These are phyloP conservation scores for Neurospora tetrasperma DNA, from an alignment of 495 filamentous ascomycete genomes.

Conservation along the genomic window DNA sequence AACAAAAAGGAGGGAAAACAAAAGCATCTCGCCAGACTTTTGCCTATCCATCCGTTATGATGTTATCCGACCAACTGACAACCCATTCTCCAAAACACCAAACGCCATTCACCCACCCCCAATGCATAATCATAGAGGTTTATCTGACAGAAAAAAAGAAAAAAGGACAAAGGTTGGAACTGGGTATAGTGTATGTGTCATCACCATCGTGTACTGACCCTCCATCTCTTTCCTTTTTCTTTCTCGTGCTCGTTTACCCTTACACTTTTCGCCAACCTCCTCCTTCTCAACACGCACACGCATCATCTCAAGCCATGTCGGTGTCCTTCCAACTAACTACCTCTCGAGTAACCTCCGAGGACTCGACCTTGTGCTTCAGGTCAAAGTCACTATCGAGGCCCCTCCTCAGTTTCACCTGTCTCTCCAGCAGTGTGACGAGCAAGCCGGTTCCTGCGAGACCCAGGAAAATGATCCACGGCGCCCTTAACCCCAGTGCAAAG, in stretches of 20 bases:
- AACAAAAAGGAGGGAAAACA: neutral
- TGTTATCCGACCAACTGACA: neutral
- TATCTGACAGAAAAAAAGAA: neutral
- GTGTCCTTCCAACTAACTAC: neutral
- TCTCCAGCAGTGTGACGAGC: slow-evolving; percentile 24
- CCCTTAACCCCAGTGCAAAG: slow-evolving; percentile 7
- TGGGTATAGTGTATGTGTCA: neutral
- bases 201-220: neutral
- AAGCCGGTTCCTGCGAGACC: slow-evolving; percentile 12
- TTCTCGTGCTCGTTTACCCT: neutral
- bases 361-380: slow-evolving; percentile 7
- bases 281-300: neutral
- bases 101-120: neutral
- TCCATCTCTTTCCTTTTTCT: neutral
- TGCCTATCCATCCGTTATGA: neutral
- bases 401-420: slow-evolving; percentile 23
- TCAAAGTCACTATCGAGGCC: slow-evolving; percentile 30
- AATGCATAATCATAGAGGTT: neutral
- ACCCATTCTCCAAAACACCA: neutral
- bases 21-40: neutral
- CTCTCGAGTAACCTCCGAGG: neutral
- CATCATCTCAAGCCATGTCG: neutral
- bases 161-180: neutral
- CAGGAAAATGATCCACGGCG: slow-evolving; percentile 12
- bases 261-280: neutral